Percentiles rank a stretch among this genome's conserved stretches.
Conservation (phyloP, 805 yeast genomes). For the Candida quercuum region DNA sequence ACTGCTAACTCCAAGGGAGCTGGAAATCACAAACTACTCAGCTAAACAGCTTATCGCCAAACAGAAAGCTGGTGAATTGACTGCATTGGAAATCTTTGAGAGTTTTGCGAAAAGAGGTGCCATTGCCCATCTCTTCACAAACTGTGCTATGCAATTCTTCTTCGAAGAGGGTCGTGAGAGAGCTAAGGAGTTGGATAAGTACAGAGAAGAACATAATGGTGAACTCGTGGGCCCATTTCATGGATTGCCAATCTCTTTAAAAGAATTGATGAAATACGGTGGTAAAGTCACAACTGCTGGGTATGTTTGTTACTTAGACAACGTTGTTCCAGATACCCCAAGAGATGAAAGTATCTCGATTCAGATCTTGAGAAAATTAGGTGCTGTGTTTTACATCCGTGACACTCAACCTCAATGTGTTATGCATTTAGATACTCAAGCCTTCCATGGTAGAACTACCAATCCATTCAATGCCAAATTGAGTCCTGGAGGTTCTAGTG, state of each 20-base stretch:
- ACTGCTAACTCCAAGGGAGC: conserved; percentile 15
- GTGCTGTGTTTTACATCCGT: conserved; percentile 57
- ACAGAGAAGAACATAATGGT: conserved; percentile 32
- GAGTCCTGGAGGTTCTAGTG: conserved; percentile 67
- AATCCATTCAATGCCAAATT: conserved; percentile 55
- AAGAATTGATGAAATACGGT: conserved; percentile 56
- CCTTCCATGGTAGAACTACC: conserved; percentile 52
- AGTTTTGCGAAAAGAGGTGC: conserved; percentile 58
- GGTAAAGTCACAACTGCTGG: conserved; percentile 57
- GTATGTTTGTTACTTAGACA: conserved; percentile 48
- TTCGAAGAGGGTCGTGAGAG: conserved; percentile 52
- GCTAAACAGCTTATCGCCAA: conserved; percentile 14
- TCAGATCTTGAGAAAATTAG: conserved; percentile 29
- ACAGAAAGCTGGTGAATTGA: conserved; percentile 28
- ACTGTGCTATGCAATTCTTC: conserved; percentile 34
- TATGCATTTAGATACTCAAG: conserved; percentile 64
- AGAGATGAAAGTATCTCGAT: conserved; percentile 44
- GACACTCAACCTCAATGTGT: conserved; percentile 66
- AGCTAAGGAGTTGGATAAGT: conserved; percentile 53
- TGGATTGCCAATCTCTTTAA: conserved; percentile 63
- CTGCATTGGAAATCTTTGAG: conserved; percentile 36
- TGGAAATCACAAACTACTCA: conserved; percentile 15
- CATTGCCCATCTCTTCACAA: conserved; percentile 48
- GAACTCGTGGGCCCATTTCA: conserved; percentile 61
- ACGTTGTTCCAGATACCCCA: conserved; percentile 30